A percentile compares a stretch with the other conserved stretches of the same genome.
Evolutionary conservation across 2,329 filamentous ascomycete species (phyloP).

Genomic region (Curvularia sp.): DNA sequence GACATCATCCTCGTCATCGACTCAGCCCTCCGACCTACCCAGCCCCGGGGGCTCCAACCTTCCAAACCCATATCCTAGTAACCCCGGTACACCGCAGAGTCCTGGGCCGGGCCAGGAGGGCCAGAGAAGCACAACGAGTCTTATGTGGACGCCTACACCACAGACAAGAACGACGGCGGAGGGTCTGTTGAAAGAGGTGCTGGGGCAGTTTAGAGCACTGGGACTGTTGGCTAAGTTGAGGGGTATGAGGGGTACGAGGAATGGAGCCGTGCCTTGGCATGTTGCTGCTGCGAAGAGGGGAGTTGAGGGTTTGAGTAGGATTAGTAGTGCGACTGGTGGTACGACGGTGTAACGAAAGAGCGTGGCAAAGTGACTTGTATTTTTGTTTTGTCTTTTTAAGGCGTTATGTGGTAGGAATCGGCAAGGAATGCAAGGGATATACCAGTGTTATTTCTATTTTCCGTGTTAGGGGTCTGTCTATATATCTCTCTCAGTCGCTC

Average conservation of each 20-base stretch:
- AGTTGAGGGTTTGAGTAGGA: constrained; percentile 62
- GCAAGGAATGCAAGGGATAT: not conserved
- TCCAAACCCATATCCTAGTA: constrained; percentile 13
- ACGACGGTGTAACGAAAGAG: not conserved
- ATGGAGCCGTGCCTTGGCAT: constrained; percentile 76
- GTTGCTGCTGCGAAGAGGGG: constrained; percentile 74
- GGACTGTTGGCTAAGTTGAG: constrained; percentile 72
- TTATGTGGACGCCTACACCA: constrained; percentile 45
- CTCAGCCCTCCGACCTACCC: constrained; percentile 31
- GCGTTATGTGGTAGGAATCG: not conserved
- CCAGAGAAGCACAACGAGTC: constrained; percentile 33
- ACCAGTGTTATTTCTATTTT: not conserved
- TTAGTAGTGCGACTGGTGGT: constrained; percentile 9
- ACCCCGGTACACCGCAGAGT: constrained; percentile 15
- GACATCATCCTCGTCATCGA: not conserved
- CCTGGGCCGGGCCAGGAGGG: constrained; percentile 14
- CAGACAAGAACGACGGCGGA: constrained; percentile 57
- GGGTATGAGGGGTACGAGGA: constrained; percentile 63
- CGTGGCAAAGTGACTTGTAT: not conserved
- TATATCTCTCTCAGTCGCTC: not conserved
- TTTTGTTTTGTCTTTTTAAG: not conserved
- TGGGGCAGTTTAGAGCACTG: constrained; percentile 72
- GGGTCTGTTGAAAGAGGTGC: constrained; percentile 71
- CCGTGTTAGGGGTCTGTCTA: not conserved
- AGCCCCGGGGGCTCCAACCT: constrained; percentile 23